phyloP scores from a whole-genome alignment of 2,329 filamentous ascomycete species.

The Colletotrichum musicola region DNA sequence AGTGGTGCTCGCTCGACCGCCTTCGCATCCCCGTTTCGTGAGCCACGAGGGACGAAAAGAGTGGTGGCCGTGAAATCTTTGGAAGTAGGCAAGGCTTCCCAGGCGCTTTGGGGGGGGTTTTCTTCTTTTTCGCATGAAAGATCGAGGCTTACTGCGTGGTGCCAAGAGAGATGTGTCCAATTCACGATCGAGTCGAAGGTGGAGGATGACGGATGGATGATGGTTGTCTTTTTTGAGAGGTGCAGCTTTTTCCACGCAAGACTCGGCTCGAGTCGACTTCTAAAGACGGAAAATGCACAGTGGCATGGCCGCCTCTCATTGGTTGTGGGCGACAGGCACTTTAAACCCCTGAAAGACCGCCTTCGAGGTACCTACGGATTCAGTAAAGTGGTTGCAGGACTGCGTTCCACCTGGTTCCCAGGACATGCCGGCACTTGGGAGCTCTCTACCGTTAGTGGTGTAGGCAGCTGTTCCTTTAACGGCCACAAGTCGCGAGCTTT shows the following conservation, averaged over 20 bases:
- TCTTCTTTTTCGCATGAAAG: constrained; percentile 27
- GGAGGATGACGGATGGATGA: neutral
- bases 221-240: neutral
- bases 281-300: constrained; percentile 29
- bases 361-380: too few relatives aligned
- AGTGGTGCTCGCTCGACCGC: constrained; percentile 23
- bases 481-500: too few relatives aligned
- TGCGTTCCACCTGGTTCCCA: too few relatives aligned
- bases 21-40: constrained; percentile 7
- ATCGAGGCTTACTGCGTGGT: constrained; percentile 10
- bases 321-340: constrained; percentile 12
- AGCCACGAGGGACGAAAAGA: constrained; percentile 8
- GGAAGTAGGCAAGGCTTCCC: neutral
- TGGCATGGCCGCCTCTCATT: constrained; percentile 19
- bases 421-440: too few relatives aligned
- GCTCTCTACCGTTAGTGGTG: too few relatives aligned
- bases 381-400: too few relatives aligned
- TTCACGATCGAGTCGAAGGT: neutral
- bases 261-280: constrained; percentile 4
- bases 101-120: neutral
- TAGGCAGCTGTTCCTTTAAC: too few relatives aligned
- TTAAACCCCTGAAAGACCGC: constrained; percentile 18
- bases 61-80: neutral
- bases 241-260: neutral
- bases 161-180: constrained; percentile 17